These are phyloP conservation scores for Psidium friedrichsthalianum DNA, from an alignment of 345 rosid species.

Conservation along the genomic window DNA sequence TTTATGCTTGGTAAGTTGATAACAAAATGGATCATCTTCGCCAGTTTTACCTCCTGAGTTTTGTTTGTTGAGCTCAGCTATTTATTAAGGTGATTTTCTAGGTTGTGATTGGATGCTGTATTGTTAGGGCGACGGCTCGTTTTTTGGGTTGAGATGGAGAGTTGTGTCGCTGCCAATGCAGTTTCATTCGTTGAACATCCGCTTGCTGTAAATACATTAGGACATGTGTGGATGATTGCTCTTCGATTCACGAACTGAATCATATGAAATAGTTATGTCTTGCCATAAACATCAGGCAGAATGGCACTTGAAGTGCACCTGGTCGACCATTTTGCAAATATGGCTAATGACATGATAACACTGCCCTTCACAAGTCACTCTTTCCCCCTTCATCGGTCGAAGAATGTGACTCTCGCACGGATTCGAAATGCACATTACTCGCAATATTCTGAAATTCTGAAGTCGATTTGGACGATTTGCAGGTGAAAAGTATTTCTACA, in stretches of 20 bases:
- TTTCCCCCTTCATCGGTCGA: too few relatives aligned
- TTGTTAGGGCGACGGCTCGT: neutral
- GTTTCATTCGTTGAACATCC: too few relatives aligned
- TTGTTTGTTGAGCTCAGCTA: neutral
- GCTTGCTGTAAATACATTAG: too few relatives aligned
- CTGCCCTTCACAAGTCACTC: too few relatives aligned
- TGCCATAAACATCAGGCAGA: too few relatives aligned
- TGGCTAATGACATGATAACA: too few relatives aligned
- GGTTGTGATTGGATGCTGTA: neutral
- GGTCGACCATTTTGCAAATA: too few relatives aligned
- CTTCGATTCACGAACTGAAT: too few relatives aligned
- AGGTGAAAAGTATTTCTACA: neutral
- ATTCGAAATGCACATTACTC: neutral
- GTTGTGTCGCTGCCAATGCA: neutral
- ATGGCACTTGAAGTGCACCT: too few relatives aligned
- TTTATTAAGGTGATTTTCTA: neutral
- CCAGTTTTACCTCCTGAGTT: neutral
- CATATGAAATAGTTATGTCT: too few relatives aligned
- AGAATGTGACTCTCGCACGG: too few relatives aligned
- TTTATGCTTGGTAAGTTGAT: neutral
- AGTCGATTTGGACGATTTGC: neutral
- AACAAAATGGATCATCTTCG: neutral
- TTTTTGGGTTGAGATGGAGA: neutral
- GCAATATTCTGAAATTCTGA: accelerated
- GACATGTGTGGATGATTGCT: too few relatives aligned